phyloP scores from a whole-genome alignment of 306 rosid genomes.

The Corylus americana region DNA sequence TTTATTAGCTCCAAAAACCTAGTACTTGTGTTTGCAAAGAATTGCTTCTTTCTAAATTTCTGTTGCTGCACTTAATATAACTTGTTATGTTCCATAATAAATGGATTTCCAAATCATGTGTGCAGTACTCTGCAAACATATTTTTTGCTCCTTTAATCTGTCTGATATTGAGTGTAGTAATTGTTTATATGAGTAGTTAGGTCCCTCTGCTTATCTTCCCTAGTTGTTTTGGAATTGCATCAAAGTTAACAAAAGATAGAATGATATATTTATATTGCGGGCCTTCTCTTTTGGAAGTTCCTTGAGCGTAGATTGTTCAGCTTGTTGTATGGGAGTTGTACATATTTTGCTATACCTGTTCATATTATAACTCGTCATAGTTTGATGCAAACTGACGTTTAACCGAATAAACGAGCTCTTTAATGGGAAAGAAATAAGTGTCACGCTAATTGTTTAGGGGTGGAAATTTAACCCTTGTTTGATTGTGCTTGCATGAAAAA shows the following conservation, averaged over 20 bases:
- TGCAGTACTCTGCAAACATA: not conserved
- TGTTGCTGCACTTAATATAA: not conserved
- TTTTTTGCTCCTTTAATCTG: no score
- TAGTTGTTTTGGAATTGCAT: no score
- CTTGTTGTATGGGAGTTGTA: no score
- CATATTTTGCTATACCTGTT: not conserved
- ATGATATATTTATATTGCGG: no score
- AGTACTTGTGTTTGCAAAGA: not conserved
- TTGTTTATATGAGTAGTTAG: no score
- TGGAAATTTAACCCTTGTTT: not conserved
- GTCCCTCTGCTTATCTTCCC: no score
- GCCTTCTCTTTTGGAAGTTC: no score
- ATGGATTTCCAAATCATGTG: not conserved
- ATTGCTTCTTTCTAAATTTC: not conserved
- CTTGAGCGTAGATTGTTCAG: no score
- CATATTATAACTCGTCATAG: not conserved
- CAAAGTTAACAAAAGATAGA: no score
- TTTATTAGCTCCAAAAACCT: not conserved
- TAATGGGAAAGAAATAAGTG: not conserved
- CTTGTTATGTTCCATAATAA: no score
- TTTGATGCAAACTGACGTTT: not conserved
- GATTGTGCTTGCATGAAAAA: not conserved
- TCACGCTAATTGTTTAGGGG: not conserved
- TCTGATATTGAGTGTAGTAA: no score
- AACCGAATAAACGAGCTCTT: not conserved